phyloP scores from a whole-genome alignment of 768 basidiomycete genomes.

The Psilocybe subaeruginosa region DNA sequence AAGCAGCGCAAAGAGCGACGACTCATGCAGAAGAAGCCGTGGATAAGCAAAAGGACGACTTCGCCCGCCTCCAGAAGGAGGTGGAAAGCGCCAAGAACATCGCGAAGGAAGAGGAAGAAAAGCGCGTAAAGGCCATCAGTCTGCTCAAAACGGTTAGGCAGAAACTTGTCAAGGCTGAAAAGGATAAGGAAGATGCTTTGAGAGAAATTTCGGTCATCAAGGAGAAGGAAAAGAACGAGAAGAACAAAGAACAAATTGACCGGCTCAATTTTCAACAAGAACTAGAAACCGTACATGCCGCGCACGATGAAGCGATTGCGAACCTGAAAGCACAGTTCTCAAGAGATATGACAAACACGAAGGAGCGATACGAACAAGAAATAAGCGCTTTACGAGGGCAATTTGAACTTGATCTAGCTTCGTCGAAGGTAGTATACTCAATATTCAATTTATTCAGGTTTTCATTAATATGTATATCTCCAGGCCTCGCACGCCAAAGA shows the following conservation, averaged over 20 bases:
- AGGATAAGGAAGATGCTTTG: slow-evolving; percentile 81
- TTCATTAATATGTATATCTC: neutral
- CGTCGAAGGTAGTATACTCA: slow-evolving; percentile 61
- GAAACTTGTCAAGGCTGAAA: slow-evolving; percentile 96
- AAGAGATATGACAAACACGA: slow-evolving; percentile 61
- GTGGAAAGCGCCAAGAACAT: slow-evolving; percentile 57
- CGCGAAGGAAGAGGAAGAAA: slow-evolving; percentile 96
- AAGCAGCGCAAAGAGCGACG: slow-evolving; percentile 54
- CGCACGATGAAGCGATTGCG: slow-evolving; percentile 65
- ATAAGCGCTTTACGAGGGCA: slow-evolving; percentile 63
- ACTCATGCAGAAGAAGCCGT: slow-evolving; percentile 51
- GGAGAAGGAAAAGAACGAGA: slow-evolving; percentile 57
- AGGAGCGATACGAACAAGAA: slow-evolving; percentile 80
- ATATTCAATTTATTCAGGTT: neutral
- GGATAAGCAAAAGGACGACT: slow-evolving; percentile 54
- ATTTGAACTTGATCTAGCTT: slow-evolving; percentile 75
- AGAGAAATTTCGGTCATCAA: slow-evolving; percentile 56
- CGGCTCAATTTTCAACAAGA: slow-evolving; percentile 62
- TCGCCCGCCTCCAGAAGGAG: slow-evolving; percentile 65
- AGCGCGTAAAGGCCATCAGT: slow-evolving; percentile 91
- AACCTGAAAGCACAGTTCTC: slow-evolving; percentile 71
- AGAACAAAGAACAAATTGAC: slow-evolving; percentile 58
- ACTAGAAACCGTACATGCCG: slow-evolving; percentile 58
- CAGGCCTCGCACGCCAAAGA: slow-evolving; percentile 77
- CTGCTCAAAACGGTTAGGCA: slow-evolving; percentile 94